Conservation (phyloP, 148 eudicot genomes). For the Talinum fruticosum region DNA sequence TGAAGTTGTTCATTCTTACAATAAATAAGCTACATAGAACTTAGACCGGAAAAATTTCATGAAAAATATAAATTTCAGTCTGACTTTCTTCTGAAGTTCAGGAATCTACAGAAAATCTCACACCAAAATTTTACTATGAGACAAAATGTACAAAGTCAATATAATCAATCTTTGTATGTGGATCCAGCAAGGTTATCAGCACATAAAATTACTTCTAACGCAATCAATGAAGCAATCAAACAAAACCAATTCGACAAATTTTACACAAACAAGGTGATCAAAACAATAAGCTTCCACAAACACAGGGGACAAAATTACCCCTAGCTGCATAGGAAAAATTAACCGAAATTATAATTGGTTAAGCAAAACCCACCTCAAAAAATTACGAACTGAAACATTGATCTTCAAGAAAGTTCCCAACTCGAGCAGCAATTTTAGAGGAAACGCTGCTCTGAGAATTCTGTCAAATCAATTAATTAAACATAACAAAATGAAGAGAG, state of each 20-base stretch:
- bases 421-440: background rate
- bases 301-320: no score
- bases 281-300: background rate
- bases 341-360: background rate
- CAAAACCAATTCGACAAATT: background rate
- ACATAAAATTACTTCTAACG: background rate
- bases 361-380: background rate
- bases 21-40: background rate
- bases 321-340: background rate
- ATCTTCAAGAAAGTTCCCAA: background rate
- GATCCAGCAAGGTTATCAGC: constrained; percentile 1
- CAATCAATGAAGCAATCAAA: background rate
- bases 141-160: background rate
- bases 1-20: background rate
- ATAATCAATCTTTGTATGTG: background rate
- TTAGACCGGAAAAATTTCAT: no score
- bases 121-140: background rate
- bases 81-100: background rate
- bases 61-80: background rate
- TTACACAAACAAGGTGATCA: background rate
- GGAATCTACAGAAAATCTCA: background rate
- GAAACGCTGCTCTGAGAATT: background rate
- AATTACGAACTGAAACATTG: background rate
- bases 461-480: background rate
- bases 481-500: background rate